Base-by-base conservation (phyloP, 2,329 filamentous ascomycete genomes). In the Diplodia mutila region DNA sequence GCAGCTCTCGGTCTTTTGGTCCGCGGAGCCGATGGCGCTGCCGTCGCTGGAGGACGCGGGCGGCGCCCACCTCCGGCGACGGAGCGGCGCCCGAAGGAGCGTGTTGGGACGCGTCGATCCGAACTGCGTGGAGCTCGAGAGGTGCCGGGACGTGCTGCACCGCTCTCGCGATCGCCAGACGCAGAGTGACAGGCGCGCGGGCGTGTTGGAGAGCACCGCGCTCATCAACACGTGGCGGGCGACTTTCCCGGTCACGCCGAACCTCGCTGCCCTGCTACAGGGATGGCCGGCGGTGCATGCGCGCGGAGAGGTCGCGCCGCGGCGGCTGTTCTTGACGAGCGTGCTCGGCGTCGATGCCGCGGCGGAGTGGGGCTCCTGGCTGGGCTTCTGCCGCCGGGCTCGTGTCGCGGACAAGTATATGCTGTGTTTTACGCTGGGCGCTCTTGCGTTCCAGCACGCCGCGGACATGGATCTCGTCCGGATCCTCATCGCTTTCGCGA, bases 381-480 rank as follows among this genome's bases (percentile, higher is more conserved):
- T 81, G 1, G 76, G 75, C 48, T 72, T 78, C 3, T 83, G 80
- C 51, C 72, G 76, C 25, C 48, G 72, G 1, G 71, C 73, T 1
- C 67, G 63, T 1, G 25, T 12, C 3, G 32, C 73, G n/a, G 76
- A 80, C 27, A 71, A 68, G 18, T 80, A 78, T 61, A 69, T 64
- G 4, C 70, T 85, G n/a, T 83, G 84, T 74, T 86, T 86, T 65
- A 68, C 82, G 0, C 75, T 86, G 11, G 79, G 78, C 0, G 70
- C 79, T 0, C 72, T 87, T 18, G 77, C 81, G 0, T 87, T 83
- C 68, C 72, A 76, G 0, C 39, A 73, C 0, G 70, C 76, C 25
- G 73, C 75, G 1, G 73, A 84, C 25, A 79, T 84, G 72, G 70
- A 73, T 0, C 52, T 83, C 0, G 55, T 87, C 1, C 76, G 79